Conservation (phyloP, 2,329 filamentous ascomycete genomes). For the Aspergillus alliaceus region DNA sequence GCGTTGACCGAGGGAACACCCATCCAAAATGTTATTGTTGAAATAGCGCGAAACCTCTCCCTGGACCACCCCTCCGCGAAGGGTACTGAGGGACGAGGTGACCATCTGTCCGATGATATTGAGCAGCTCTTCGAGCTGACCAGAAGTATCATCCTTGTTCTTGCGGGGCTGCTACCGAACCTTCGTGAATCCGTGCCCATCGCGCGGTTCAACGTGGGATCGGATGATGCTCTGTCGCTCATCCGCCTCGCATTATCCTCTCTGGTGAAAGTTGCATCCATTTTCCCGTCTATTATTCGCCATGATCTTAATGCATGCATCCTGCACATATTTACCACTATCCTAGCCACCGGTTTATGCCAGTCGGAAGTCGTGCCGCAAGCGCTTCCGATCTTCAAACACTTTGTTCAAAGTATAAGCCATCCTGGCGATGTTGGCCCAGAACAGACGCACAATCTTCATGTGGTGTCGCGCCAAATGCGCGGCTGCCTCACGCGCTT, state of each 20-base stretch:
- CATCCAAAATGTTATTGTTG: conserved; percentile 88
- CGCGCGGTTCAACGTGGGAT: conserved; percentile 72
- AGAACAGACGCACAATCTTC: conserved; percentile 34
- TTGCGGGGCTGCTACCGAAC: conserved; percentile 84
- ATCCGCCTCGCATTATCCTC: conserved; percentile 79
- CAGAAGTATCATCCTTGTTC: conserved; percentile 88
- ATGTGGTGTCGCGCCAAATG: conserved; percentile 66
- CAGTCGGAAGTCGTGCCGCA: conserved; percentile 88
- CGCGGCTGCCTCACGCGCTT: conserved; percentile 81
- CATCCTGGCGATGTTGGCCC: conserved; percentile 21
- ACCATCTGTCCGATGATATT: conserved; percentile 91
- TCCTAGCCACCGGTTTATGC: conserved; percentile 81
- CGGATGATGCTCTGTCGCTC: conserved; percentile 78
- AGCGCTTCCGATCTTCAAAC: conserved; percentile 84
- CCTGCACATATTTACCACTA: conserved; percentile 92
- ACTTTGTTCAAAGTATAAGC: conserved; percentile 79
- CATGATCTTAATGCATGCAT: conserved; percentile 96
- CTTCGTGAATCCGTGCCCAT: conserved; percentile 54
- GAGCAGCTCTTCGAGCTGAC: conserved; percentile 97
- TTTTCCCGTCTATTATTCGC: conserved; percentile 95
- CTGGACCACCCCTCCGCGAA: conserved; percentile 88
- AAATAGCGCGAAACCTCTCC: conserved; percentile 87
- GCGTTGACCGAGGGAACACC: conserved; percentile 87
- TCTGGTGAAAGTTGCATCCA: conserved; percentile 88
- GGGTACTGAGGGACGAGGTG: conserved; percentile 63